phyloP scores from a whole-genome alignment of 352 stramenopile genomes.

The Phytopythium ostracodes region DNA sequence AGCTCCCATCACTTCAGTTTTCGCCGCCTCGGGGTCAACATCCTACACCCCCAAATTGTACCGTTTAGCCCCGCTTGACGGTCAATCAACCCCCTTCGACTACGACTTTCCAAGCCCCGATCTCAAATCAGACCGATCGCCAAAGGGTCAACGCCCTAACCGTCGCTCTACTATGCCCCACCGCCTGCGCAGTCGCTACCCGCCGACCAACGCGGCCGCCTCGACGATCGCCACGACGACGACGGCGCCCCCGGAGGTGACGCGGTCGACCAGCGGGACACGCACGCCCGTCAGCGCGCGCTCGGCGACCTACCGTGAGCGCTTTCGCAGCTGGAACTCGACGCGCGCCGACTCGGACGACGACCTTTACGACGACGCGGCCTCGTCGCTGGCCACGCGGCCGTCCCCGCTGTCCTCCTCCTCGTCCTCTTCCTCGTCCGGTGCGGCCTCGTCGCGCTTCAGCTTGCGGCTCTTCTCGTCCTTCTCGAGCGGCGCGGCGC shows the following conservation, averaged over 20 bases:
- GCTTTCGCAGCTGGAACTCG: constrained; percentile 6
- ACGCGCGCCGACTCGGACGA: constrained; percentile 1
- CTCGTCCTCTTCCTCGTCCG: neutral
- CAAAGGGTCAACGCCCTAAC: neutral
- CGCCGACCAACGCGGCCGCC: constrained; percentile 1
- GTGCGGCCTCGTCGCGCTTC: neutral
- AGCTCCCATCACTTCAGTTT: constrained; percentile 1
- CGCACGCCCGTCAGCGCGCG: neutral
- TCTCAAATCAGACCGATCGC: neutral
- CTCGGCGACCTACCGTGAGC: constrained; percentile 5
- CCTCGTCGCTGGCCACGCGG: neutral
- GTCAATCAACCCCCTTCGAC: neutral
- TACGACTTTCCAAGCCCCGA: no score
- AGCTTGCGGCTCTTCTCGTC: neutral
- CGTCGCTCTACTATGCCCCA: constrained; percentile 1
- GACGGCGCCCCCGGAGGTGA: neutral
- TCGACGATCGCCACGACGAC: neutral
- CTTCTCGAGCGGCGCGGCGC: neutral
- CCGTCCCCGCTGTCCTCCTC: neutral
- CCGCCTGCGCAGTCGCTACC: constrained; percentile 5
- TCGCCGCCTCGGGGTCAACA: neutral
- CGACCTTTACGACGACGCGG: neutral
- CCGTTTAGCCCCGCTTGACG: neutral
- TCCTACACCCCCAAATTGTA: neutral
- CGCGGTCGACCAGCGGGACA: neutral